Conservation (phyloP, 2,329 filamentous ascomycete genomes). For the Sarocladiaceae sp. region DNA sequence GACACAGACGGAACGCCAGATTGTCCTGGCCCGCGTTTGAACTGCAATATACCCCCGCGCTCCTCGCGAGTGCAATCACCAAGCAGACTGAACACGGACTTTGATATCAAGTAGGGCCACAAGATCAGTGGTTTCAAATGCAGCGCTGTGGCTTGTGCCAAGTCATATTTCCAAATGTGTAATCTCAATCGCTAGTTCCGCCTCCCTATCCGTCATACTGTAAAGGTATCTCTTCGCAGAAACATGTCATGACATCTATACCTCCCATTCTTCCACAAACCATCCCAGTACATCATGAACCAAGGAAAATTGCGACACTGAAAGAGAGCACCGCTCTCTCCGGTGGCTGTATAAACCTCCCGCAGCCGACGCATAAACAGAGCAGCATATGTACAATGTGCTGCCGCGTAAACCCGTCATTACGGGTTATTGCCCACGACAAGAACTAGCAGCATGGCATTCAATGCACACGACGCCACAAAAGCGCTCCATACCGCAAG, state of each 20-base stretch:
- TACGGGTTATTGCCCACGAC: conserved; percentile 33
- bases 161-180: conserved; percentile 4
- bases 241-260: background rate
- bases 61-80: too few species aligned
- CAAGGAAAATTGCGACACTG: too few species aligned
- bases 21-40: too few species aligned
- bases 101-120: background rate
- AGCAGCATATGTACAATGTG: too few species aligned
- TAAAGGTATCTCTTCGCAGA: conserved; percentile 6
- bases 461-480: conserved; percentile 31
- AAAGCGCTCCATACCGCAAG: conserved; percentile 33
- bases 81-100: conserved; percentile 7
- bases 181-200: background rate
- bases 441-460: conserved; percentile 36
- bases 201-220: conserved; percentile 5
- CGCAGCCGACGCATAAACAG: too few species aligned
- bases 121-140: background rate
- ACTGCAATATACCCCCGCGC: too few species aligned
- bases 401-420: conserved; percentile 10
- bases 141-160: background rate
- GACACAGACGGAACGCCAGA: too few species aligned
- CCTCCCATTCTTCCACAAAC: background rate
- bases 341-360: too few species aligned
- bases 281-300: too few species aligned
- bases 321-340: too few species aligned